A percentile compares a stretch with the other conserved stretches of the same genome.
Evolutionary conservation across 129 eudicot species (phyloP).

Genomic region (Ambrosia artemisiifolia): DNA sequence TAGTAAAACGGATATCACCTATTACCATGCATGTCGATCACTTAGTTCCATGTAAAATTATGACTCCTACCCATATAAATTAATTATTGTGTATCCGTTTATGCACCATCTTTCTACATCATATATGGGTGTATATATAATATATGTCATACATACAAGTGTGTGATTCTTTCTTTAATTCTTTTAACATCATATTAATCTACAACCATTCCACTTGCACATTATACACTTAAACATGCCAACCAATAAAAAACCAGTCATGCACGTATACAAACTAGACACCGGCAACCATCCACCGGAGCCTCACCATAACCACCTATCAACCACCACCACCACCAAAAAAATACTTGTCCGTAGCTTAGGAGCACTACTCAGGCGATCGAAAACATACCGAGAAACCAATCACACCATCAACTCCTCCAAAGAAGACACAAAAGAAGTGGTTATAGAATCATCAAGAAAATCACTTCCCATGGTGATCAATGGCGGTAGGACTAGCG

Average conservation of each 20-base stretch:
- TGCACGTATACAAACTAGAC: slow-evolving; percentile 64
- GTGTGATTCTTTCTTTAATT: neutral
- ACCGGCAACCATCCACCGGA: slow-evolving; percentile 43
- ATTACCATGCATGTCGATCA: too few species aligned
- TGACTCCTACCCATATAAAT: too few species aligned
- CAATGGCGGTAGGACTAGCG: neutral
- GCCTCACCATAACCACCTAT: slow-evolving; percentile 14
- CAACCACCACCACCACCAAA: slow-evolving; percentile 28
- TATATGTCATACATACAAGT: neutral
- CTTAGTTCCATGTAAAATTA: too few species aligned
- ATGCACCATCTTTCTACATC: too few species aligned
- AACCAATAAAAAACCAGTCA: slow-evolving; percentile 32
- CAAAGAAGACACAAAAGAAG: slow-evolving; percentile 30
- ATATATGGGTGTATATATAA: neutral
- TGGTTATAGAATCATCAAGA: slow-evolving; percentile 30
- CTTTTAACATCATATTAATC: neutral
- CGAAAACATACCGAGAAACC: slow-evolving; percentile 42
- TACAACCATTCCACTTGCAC: slow-evolving; percentile 1
- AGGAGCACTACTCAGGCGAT: slow-evolving; percentile 37
- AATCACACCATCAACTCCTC: neutral
- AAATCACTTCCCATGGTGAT: slow-evolving; percentile 35
- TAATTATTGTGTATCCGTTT: too few species aligned
- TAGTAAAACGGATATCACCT: too few species aligned
- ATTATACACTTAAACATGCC: slow-evolving; percentile 15
- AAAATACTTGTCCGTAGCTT: slow-evolving; percentile 26